Percentiles rank a stretch among this genome's conserved stretches.
phyloP scores from a whole-genome alignment of 257 asterid species.

The Thymus mandschuricus region DNA sequence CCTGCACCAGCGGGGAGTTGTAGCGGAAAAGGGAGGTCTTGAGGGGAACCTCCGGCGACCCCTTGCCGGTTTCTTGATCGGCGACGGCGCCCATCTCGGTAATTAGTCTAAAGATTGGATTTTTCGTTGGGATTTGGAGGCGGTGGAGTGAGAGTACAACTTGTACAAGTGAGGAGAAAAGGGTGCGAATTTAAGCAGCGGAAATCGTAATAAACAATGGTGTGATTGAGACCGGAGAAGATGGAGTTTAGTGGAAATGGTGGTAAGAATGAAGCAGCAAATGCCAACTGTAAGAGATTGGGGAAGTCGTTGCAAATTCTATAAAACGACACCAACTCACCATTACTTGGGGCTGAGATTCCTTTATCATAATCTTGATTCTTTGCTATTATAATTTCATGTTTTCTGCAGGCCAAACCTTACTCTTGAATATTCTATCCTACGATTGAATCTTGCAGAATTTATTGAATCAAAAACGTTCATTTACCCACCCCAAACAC shows the following conservation, averaged over 20 bases:
- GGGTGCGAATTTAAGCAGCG: constrained; percentile 3
- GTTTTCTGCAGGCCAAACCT: not conserved
- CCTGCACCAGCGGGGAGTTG: constrained; percentile 83
- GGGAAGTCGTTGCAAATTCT: not conserved
- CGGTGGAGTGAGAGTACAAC: not conserved
- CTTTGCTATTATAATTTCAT: not conserved
- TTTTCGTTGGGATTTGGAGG: not conserved
- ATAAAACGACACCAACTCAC: constrained; percentile 10
- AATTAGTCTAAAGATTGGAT: not conserved
- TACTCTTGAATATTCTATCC: not conserved
- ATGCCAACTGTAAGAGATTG: constrained; percentile 31
- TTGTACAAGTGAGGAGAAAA: not conserved
- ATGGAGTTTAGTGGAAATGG: not conserved
- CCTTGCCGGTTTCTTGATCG: constrained; percentile 35
- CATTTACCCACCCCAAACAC: no score
- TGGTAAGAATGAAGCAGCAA: not conserved
- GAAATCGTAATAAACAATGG: not conserved
- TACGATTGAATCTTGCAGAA: not conserved
- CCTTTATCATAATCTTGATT: not conserved
- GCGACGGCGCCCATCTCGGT: constrained; percentile 32
- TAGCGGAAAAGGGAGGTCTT: constrained; percentile 51
- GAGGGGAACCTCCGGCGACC: constrained; percentile 15
- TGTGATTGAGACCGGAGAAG: not conserved
- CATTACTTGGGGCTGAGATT: not conserved
- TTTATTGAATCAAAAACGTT: no score